Percentiles rank a stretch among this genome's conserved stretches.
phyloP scores from a whole-genome alignment of 2,329 filamentous ascomycete species.

The Raffaelea ambrosiae region DNA sequence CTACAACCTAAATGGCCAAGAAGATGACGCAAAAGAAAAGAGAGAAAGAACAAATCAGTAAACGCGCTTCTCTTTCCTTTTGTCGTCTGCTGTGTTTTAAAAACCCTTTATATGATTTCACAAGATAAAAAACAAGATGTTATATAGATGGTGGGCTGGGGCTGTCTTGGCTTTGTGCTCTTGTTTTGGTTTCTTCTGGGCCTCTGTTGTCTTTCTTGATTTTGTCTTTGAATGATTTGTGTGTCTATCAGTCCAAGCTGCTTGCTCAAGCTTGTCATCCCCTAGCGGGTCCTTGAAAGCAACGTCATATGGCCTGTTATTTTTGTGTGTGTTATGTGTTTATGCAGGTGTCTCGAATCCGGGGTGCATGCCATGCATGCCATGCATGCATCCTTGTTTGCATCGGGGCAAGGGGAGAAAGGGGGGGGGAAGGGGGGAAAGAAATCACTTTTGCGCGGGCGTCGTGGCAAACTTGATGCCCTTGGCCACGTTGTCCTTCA shows the following conservation, averaged over 20 bases:
- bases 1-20: constrained; percentile 21
- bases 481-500: constrained; percentile 92
- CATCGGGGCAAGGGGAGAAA: not conserved
- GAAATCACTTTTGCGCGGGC: constrained; percentile 76
- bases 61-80: constrained; percentile 5
- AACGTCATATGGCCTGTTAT: not conserved
- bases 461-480: constrained; percentile 83
- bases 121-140: too few species aligned
- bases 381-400: too few species aligned
- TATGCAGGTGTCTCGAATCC: not conserved
- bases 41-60: constrained; percentile 20
- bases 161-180: too few species aligned
- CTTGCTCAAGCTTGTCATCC: too few species aligned
- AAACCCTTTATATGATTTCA: too few species aligned
- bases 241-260: constrained; percentile 7
- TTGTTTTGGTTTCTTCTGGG: too few species aligned
- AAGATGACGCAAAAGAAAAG: constrained; percentile 1
- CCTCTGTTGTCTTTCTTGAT: too few species aligned
- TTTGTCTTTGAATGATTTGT: constrained; percentile 10
- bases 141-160: too few species aligned
- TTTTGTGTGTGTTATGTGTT: not conserved
- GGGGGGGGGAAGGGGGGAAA: not conserved
- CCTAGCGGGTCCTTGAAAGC: too few species aligned
- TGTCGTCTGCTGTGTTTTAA: too few species aligned
- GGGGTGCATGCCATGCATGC: not conserved